A percentile compares a stretch with the other conserved stretches of the same genome.
phyloP scores from a whole-genome alignment of 208 protist genomes.

The Leishmania mexicana region DNA sequence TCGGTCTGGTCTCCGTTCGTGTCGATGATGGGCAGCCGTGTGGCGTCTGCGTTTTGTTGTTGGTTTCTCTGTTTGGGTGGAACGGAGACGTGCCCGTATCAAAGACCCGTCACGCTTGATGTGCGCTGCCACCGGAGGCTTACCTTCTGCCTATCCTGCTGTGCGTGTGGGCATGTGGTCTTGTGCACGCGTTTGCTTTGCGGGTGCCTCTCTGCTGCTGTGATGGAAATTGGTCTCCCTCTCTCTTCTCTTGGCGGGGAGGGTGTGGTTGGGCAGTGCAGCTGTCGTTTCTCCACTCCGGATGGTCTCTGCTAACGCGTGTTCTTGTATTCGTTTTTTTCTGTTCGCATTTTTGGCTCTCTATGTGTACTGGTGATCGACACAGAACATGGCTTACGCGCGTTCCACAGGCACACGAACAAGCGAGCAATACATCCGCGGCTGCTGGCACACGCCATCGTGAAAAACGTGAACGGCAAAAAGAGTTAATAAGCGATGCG shows the following conservation, averaged over 20 bases:
- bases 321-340: not conserved
- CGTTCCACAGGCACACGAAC: not conserved
- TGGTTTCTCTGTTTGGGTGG: too few relatives aligned
- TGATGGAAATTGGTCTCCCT: not conserved
- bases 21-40: too few relatives aligned
- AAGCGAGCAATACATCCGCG: not conserved
- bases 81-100: not conserved
- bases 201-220: not conserved
- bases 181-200: not conserved
- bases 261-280: not conserved
- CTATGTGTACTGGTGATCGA: not conserved
- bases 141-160: not conserved
- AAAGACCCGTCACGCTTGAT: not conserved
- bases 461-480: not conserved
- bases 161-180: not conserved
- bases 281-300: not conserved
- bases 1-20: too few relatives aligned
- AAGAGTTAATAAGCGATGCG: conserved; percentile 32
- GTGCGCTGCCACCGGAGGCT: not conserved
- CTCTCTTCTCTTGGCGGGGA: not conserved
- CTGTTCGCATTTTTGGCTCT: not conserved
- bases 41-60: too few relatives aligned
- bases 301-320: not conserved
- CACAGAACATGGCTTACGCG: not conserved
- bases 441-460: not conserved